Evolutionary conservation across 805 yeast species (phyloP).

Genomic region (Candida germanica): DNA sequence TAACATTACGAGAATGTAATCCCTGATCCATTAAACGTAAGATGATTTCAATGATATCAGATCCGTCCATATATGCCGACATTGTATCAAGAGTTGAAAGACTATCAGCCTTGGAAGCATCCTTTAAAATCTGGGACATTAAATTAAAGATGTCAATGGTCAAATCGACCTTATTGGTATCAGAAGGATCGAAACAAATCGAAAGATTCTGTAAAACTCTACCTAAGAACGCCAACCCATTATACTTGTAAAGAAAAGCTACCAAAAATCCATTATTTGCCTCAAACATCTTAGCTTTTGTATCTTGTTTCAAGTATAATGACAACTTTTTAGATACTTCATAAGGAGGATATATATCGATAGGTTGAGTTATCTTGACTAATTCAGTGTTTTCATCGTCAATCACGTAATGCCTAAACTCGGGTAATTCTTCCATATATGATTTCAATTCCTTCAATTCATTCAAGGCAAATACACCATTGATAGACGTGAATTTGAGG

Average conservation of each 20-base stretch:
- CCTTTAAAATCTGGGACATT: slow-evolving; percentile 43
- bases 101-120: slow-evolving; percentile 23
- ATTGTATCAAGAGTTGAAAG: slow-evolving; percentile 32
- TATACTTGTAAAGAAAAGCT: slow-evolving; percentile 68
- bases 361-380: slow-evolving; percentile 45
- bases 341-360: slow-evolving; percentile 56
- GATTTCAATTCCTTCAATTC: slow-evolving; percentile 59
- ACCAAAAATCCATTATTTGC: slow-evolving; percentile 44
- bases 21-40: slow-evolving; percentile 68
- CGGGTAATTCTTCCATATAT: slow-evolving; percentile 51
- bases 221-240: slow-evolving; percentile 88
- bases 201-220: slow-evolving; percentile 67
- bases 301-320: slow-evolving; percentile 44
- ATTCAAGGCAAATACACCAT: slow-evolving; percentile 63
- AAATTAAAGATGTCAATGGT: slow-evolving; percentile 51
- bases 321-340: slow-evolving; percentile 48
- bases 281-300: slow-evolving; percentile 70
- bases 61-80: slow-evolving; percentile 50
- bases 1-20: slow-evolving; percentile 51
- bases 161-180: slow-evolving; percentile 36
- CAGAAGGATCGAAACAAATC: slow-evolving; percentile 33
- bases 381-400: slow-evolving; percentile 53
- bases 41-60: slow-evolving; percentile 60
- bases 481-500: slow-evolving; percentile 56
- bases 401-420: slow-evolving; percentile 40